Conservation (phyloP, 306 rosid genomes). For the Luffa acutangula region DNA sequence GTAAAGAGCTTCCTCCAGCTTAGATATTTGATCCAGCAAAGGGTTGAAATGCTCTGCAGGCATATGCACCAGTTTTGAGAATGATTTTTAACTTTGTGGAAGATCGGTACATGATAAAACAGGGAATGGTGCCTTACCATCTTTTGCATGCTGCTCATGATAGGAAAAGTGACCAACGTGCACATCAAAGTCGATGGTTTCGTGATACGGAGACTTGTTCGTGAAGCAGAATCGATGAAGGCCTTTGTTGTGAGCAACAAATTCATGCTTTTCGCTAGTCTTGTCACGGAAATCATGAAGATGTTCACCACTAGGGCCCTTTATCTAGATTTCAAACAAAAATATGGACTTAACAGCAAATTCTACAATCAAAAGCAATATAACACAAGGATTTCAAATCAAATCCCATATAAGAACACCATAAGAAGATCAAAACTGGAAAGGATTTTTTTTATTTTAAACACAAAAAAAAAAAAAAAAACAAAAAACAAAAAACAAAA, state of each 20-base stretch:
- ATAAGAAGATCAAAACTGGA: background rate
- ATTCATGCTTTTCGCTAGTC: constrained; percentile 56
- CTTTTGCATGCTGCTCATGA: constrained; percentile 82
- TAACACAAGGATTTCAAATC: background rate
- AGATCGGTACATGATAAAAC: background rate
- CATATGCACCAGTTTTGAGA: constrained; percentile 14
- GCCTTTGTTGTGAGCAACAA: constrained; percentile 36
- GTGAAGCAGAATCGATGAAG: constrained; percentile 64
- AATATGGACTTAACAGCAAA: background rate
- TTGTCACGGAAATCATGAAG: constrained; percentile 45
- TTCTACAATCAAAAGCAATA: background rate
- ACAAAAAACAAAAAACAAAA: background rate
- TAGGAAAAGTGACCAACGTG: constrained; percentile 70
- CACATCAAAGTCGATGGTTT: constrained; percentile 70
- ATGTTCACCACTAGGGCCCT: constrained; percentile 77
- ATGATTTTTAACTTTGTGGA: background rate
- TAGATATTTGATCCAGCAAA: constrained; percentile 66
- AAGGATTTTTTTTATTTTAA: too few species aligned
- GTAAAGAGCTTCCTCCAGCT: constrained; percentile 90
- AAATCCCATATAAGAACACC: background rate
- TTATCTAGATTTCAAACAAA: constrained; percentile 36
- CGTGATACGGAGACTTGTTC: constrained; percentile 75
- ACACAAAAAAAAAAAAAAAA: too few species aligned
- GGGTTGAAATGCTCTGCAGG: constrained; percentile 82
- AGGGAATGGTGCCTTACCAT: constrained; percentile 40